A percentile compares a stretch with the other conserved stretches of the same genome.
Conservation (phyloP, 768 basidiomycete species). For the Ephemerocybe angulata region DNA sequence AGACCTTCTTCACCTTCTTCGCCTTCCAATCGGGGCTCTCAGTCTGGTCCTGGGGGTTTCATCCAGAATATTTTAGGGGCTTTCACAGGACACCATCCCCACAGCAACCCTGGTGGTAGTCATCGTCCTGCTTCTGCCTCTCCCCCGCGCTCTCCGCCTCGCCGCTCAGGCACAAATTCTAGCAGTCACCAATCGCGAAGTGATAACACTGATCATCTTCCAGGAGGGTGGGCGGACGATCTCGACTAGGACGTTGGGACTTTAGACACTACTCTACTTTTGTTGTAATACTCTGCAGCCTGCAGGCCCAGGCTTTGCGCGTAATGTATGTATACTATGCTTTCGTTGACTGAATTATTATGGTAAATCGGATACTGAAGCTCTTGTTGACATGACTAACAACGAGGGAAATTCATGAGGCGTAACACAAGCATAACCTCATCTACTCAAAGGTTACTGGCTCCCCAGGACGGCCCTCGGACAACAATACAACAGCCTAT, state of each 20-base stretch:
- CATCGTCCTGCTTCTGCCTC: background rate
- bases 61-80: slow-evolving; percentile 13
- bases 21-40: slow-evolving; percentile 7
- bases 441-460: slow-evolving; percentile 65
- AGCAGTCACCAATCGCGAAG: slow-evolving; percentile 14
- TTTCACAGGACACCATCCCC: slow-evolving; percentile 12
- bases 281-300: background rate
- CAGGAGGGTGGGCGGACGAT: slow-evolving; percentile 44
- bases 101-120: slow-evolving; percentile 9
- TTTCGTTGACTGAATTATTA: no score
- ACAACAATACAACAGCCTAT: slow-evolving; percentile 83
- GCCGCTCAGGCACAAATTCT: slow-evolving; percentile 34
- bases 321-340: no score
- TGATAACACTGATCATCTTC: slow-evolving; percentile 27
- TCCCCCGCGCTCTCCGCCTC: slow-evolving; percentile 21
- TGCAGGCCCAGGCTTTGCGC: no score
- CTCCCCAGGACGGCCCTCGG: slow-evolving; percentile 86
- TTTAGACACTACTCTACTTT: background rate
- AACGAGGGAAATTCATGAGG: background rate
- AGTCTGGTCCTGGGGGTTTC: background rate
- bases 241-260: slow-evolving; percentile 7
- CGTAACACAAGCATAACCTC: background rate
- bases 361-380: no score
- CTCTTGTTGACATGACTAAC: no score
- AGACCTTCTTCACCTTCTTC: background rate